Evolutionary conservation across 2,329 filamentous ascomycete genomes (phyloP).

Genomic region (Epichloe baconii): DNA sequence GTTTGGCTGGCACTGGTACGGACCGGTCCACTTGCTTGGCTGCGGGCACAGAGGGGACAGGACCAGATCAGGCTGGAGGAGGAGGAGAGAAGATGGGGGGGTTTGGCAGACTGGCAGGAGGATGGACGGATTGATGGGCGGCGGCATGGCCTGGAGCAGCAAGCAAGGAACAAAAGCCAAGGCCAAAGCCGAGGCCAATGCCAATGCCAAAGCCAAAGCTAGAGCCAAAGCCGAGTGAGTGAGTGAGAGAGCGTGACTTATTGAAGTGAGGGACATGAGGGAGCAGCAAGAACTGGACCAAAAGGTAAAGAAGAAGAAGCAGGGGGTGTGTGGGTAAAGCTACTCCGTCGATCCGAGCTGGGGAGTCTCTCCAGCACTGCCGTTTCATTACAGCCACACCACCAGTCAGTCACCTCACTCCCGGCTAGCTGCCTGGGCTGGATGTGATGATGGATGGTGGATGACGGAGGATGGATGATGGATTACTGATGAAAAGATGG

Average conservation of each 20-base stretch:
- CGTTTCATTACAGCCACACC: constrained; percentile 2
- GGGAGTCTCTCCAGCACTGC: neutral
- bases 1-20: constrained; percentile 4
- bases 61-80: neutral
- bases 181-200: neutral
- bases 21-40: neutral
- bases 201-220: neutral
- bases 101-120: neutral
- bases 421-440: neutral
- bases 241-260: neutral
- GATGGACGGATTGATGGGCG: neutral
- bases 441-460: no score
- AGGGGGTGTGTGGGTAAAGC: neutral
- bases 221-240: neutral
- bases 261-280: neutral
- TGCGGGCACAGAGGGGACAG: constrained; percentile 1
- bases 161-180: neutral
- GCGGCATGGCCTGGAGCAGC: neutral
- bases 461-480: no score
- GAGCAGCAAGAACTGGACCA: neutral
- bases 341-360: neutral
- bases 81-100: neutral
- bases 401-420: neutral
- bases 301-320: neutral
- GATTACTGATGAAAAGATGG: no score